Percentiles rank a stretch among this genome's conserved stretches.
Conservation (phyloP, 2,329 filamentous ascomycete genomes). For the Hypoxylon sp. region DNA sequence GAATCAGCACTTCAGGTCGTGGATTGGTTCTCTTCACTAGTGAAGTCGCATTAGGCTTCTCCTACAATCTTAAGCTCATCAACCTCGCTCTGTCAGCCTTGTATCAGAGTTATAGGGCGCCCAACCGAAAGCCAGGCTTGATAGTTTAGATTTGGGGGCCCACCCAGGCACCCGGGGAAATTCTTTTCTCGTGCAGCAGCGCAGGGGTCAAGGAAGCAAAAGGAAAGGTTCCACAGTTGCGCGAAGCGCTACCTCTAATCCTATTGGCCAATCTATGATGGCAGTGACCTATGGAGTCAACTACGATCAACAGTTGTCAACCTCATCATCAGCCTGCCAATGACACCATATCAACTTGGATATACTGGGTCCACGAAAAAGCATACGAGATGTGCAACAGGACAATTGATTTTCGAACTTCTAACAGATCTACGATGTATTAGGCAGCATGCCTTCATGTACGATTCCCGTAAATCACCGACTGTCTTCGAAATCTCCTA, state of each 20-base stretch:
- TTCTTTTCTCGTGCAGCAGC: constrained; percentile 26
- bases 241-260: constrained; percentile 26
- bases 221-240: constrained; percentile 37
- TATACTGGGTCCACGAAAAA: constrained; percentile 1
- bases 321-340: constrained; percentile 29
- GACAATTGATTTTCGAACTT: constrained; percentile 6
- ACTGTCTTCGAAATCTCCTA: constrained; percentile 6
- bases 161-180: constrained; percentile 22
- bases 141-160: constrained; percentile 17
- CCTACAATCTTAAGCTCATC: constrained; percentile 30
- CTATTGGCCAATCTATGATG: constrained; percentile 29
- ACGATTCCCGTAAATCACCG: background rate
- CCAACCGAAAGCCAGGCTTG: constrained; percentile 26
- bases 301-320: constrained; percentile 27
- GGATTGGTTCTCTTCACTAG: constrained; percentile 26
- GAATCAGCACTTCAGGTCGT: constrained; percentile 9
- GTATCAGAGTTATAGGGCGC: constrained; percentile 27
- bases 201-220: constrained; percentile 33
- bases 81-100: constrained; percentile 34
- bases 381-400: constrained; percentile 19
- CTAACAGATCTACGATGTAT: constrained; percentile 7
- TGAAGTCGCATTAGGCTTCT: constrained; percentile 40
- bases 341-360: constrained; percentile 16
- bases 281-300: constrained; percentile 21
- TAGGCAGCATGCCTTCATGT: constrained; percentile 9